Evolutionary conservation across 805 yeast species (phyloP), one percentile per base, ranked within the genome.

Genomic region (Tetrapisispora iriomotensis): DNA sequence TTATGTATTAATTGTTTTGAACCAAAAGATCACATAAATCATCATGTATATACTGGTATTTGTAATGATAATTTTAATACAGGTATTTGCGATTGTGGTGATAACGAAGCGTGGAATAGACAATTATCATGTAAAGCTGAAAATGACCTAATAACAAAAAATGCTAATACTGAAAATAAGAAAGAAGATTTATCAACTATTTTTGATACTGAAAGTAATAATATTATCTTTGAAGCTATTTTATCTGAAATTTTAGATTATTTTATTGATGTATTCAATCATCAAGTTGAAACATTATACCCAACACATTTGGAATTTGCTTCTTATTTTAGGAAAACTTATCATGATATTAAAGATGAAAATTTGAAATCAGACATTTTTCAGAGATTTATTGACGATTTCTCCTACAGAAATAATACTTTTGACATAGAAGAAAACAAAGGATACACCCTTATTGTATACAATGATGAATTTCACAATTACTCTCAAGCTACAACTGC

Each of bases 401-500:
- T 45, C 6, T 30, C 36, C 3, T 49, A 47, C 30, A 40, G 32
- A 15, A 47, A 44, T 30, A 23, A 36, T 19, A 28, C 14, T 20
- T 33, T 35, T 3, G 37, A 38, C 9, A 18, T 25, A 9, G 46
- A 41, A 10, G 41, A 42, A n/a, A 34, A 46, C 26, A 49, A 59
- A 17, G 59, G 64, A 12, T 77, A 71, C 62, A 60, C 65, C 30
- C 63, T 82, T 24, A 53, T 79, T 18, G 64, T 81, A n/a, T 83
- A 88, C 82, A 83, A 83, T 55, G 94, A 83, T 52, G 92, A 83
- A 50, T 68, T 66, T 46, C 92, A 83, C 50, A 72, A 75, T 48
- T 73, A 70, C 46, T 64, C 68, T 2, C 72, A 74, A 41, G 83
- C 83, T 1, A 65, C 63, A 14, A 55, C 59, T 10, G 74, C 76